phyloP scores from a whole-genome alignment of 371 early-diverging fungal species.

The Mortierella sp. region DNA sequence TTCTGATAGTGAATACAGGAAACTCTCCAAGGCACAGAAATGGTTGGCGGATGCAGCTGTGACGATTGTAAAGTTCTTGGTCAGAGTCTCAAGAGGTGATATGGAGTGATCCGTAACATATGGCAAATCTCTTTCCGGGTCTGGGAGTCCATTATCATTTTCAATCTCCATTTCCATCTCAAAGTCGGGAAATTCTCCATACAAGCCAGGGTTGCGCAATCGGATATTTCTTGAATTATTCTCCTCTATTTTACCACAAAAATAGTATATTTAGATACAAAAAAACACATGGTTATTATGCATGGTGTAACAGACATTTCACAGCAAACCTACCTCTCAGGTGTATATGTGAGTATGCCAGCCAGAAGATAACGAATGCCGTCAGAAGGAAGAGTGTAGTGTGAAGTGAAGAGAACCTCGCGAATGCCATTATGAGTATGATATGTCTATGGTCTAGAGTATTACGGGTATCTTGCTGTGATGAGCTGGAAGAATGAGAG shows the following conservation, averaged over 20 bases:
- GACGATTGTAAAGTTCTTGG: constrained; percentile 64
- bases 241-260: not conserved
- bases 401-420: constrained; percentile 35
- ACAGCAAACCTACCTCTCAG: constrained; percentile 22
- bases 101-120: constrained; percentile 24
- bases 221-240: not conserved
- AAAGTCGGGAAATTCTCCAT: not conserved
- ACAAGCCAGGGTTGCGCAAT: not conserved
- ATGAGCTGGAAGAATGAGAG: not conserved
- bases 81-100: constrained; percentile 44
- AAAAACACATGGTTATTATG: not conserved
- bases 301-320: not conserved
- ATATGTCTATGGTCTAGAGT: not conserved
- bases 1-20: constrained; percentile 64
- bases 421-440: constrained; percentile 17
- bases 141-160: constrained; percentile 13
- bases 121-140: constrained; percentile 48
- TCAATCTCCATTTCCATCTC: not conserved
- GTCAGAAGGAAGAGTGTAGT: constrained; percentile 23
- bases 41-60: constrained; percentile 75
- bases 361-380: constrained; percentile 30
- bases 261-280: not conserved
- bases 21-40: constrained; percentile 71
- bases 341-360: constrained; percentile 27
- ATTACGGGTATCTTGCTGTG: too few species aligned